Evolutionary conservation across 169 alveolate genomes (phyloP).

Genomic region (Plasmodium yoelii): DNA sequence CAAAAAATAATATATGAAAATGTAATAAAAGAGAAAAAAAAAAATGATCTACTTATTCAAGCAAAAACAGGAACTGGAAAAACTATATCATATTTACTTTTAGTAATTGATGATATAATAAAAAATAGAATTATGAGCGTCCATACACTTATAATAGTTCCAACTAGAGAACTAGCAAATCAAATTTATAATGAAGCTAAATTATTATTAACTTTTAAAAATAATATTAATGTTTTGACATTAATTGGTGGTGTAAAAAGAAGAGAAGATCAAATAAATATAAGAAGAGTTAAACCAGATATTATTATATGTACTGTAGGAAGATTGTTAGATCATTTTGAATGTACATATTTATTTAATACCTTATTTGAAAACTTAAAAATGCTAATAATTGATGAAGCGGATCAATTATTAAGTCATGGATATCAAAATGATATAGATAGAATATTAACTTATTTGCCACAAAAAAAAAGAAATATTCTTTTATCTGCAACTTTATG

Average conservation of each 20-base stretch:
- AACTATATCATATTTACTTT: constrained; percentile 92
- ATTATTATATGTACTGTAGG: constrained; percentile 96
- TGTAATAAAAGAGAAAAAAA: constrained; percentile 52
- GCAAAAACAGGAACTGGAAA: constrained; percentile 97
- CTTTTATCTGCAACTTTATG: constrained; percentile 81
- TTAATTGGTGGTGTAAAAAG: constrained; percentile 95
- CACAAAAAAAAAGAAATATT: constrained; percentile 67
- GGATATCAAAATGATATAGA: constrained; percentile 76
- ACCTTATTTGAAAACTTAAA: constrained; percentile 88
- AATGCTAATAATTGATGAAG: constrained; percentile 95
- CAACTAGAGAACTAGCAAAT: constrained; percentile 96
- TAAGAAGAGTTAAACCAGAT: constrained; percentile 92
- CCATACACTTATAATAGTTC: constrained; percentile 93
- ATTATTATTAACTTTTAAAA: constrained; percentile 91
- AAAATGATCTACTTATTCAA: constrained; percentile 90
- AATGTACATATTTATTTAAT: constrained; percentile 93
- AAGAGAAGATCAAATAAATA: constrained; percentile 92
- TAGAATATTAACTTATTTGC: constrained; percentile 76
- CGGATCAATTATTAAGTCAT: constrained; percentile 87
- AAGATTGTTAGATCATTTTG: constrained; percentile 94
- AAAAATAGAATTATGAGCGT: constrained; percentile 88
- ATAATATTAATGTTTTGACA: constrained; percentile 92
- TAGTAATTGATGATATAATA: constrained; percentile 92
- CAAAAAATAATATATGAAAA: constrained; percentile 68
- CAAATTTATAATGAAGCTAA: constrained; percentile 91